Base-by-base conservation (phyloP, 345 rosid species). In the Citrus sp. region DNA sequence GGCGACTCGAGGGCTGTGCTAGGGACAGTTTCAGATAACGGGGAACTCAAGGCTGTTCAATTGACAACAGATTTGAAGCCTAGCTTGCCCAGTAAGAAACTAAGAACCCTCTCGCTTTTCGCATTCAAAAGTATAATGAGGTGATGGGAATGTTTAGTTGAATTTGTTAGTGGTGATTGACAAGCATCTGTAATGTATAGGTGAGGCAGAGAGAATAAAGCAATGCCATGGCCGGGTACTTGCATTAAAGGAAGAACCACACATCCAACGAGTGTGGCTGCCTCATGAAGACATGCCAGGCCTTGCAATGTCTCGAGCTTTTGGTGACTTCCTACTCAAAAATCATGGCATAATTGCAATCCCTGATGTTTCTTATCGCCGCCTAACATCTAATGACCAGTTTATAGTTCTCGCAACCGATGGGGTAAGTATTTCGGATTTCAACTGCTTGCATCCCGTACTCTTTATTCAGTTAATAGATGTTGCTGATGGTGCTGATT, bases 291-390 rank as follows among this genome's bases (percentile, higher is more conserved):
- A 95, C 86, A 51, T 74, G 6, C 99, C 99, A 2, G 99, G 99
- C 19, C 76, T 93, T n/a, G 99, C 99, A 73, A 95, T 95, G 99
- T 90, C 99, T 24, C 85, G 99, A 30, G 94, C 98, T 77, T 91
- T 95, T 0, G 98, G 99, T 1, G 97, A 95, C 75, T 92, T 87
- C 76, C 58, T 88, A 24, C 93, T 93, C 28, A 91, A 95, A 79
- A 76, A 87, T 66, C 87, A 90, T 9, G 98, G 99, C 66, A 79
- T 93, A 8, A 93, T 90, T 49, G 91, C 98, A 1, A 73, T 85
- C 40, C 99, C 99, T 0, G 87, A 95, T 2, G 78, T 95, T 81
- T 89, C 92, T 71, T 70, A 75, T 61, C 92, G 80, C 84, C 90
- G 84, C 27, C 69, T 95, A 54, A 84, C 90, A 73, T 64, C 89